Evolutionary conservation across 192 early-diverging fungal species (phyloP), one percentile per base, ranked within the genome.

Genomic region (Gigaspora rosea): DNA sequence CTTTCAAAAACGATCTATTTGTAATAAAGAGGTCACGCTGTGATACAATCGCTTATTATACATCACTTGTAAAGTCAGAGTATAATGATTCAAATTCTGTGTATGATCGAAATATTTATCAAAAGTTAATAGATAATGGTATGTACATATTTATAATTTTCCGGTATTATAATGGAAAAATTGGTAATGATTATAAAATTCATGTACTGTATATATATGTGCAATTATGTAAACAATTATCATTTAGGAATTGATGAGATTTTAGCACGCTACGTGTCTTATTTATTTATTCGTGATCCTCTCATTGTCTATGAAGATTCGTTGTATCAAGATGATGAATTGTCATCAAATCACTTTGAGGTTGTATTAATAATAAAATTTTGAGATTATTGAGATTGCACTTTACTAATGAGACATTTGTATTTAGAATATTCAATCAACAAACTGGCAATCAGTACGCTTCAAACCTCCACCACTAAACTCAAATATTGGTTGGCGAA

Each of bases 391-490:
- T 27, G 27, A 27, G 27, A 27, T 27, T 27, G 27, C 27, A 27
- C 27, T 27, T 27, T 27, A 27, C 27, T 27, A 27, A 27, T 27
- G 27, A 27, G 27, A 27, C 1, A 27, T 27, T 27, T 27, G 27
- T 27, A 62, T 46, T 10, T 67, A 89, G 83, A 99, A 99, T 82
- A 89, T 99, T 50, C 97, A 99, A 86, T 95, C 93, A 27, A 99
- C 97, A 58, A 99, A 99, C 83, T 99, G 97, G 97, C 97, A 99
- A 85, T 96, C 95, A 16, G 93, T 97, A 90, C 91, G 97, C 11
- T 99, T 99, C 87, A 99, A 99, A 86, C 95, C 95, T 48, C 97
- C 97, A 16, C 93, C 97, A 96, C 27, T 27, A 27, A 27, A 27
- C 27, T 27, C 27, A 27, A 27, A 27, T 27, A 27, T 27, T 27